These are phyloP conservation scores for Candida schatavii DNA, from an alignment of 805 yeast species.

Conservation along the genomic window DNA sequence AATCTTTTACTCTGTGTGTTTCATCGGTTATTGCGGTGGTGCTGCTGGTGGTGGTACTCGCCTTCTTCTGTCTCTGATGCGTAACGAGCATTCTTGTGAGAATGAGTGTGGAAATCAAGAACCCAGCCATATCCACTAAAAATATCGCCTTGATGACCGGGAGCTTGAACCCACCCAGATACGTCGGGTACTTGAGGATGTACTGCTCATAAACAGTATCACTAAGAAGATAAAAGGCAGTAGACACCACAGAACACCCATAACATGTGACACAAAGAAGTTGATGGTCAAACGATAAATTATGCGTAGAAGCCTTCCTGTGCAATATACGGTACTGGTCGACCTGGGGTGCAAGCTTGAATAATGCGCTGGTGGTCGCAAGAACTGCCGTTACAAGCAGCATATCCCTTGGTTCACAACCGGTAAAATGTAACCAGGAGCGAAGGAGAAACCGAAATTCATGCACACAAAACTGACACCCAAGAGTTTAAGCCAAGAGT, in stretches of 20 bases:
- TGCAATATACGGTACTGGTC: background rate
- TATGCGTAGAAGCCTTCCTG: background rate
- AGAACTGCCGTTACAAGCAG: background rate
- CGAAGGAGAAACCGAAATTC: too few relatives aligned
- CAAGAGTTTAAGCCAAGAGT: too few relatives aligned
- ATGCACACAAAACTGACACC: too few relatives aligned
- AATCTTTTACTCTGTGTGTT: background rate
- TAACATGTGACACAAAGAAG: background rate
- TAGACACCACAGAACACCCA: background rate
- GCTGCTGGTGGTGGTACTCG: background rate
- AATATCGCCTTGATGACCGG: background rate
- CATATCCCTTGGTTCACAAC: background rate
- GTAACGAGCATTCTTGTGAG: background rate
- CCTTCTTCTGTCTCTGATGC: background rate
- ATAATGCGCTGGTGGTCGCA: constrained; percentile 2
- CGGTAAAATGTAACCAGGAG: too few relatives aligned
- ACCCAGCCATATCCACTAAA: background rate
- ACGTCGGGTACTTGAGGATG: background rate
- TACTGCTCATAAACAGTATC: background rate
- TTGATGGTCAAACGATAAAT: background rate
- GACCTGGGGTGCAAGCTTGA: background rate
- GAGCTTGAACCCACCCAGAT: background rate
- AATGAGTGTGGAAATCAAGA: background rate
- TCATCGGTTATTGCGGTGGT: background rate
- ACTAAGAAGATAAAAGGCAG: background rate